Conservation (phyloP, 805 yeast genomes). For the Tanozyma kutaoensis region DNA sequence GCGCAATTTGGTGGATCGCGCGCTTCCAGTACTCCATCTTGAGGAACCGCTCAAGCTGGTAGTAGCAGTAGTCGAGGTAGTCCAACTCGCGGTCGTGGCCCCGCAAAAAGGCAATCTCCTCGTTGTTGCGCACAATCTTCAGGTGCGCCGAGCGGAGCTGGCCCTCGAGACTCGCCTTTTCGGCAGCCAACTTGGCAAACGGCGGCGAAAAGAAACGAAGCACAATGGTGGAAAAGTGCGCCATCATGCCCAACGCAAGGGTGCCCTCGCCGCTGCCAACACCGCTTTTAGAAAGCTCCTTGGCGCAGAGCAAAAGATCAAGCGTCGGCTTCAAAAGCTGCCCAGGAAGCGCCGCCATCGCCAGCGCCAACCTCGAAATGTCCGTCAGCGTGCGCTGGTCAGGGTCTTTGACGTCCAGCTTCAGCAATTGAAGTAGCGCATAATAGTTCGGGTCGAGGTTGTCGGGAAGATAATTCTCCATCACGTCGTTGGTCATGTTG, state of each 20-base stretch:
- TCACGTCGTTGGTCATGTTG: conserved; percentile 49
- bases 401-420: conserved; percentile 47
- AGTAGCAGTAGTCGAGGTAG: conserved; percentile 65
- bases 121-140: conserved; percentile 63
- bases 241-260: conserved; percentile 61
- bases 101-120: conserved; percentile 75
- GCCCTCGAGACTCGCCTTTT: conserved; percentile 72
- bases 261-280: conserved; percentile 72
- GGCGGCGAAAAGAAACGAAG: conserved; percentile 78
- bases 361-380: conserved; percentile 56
- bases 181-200: conserved; percentile 67
- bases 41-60: conserved; percentile 66
- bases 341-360: conserved; percentile 65
- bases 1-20: conserved; percentile 73
- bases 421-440: conserved; percentile 50
- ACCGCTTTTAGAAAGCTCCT: conserved; percentile 52
- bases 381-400: conserved; percentile 79
- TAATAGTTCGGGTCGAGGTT: conserved; percentile 60
- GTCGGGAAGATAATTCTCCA: conserved; percentile 62
- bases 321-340: conserved; percentile 75
- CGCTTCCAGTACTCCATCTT: conserved; percentile 64
- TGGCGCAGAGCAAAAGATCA: conserved; percentile 70
- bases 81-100: conserved; percentile 76
- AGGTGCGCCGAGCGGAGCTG: conserved; percentile 75
- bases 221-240: conserved; percentile 66